These are phyloP conservation scores for Chlamydomonas sphaeroides DNA, from an alignment of 139 green algal species.

Conservation along the genomic window DNA sequence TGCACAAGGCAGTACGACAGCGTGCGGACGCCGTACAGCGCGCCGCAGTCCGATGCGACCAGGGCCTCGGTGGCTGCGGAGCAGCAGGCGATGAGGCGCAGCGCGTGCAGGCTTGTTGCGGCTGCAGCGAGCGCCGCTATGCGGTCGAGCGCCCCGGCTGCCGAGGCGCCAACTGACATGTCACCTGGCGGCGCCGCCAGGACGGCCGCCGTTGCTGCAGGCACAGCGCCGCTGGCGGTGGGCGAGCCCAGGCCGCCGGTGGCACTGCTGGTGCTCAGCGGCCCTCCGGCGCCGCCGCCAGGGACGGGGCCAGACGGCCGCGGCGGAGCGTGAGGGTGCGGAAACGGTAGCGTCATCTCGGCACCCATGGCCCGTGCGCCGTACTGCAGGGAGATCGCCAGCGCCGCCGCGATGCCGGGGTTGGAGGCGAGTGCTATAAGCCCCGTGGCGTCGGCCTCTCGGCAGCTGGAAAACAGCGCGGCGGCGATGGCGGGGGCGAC, in stretches of 20 bases:
- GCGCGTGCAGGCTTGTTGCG: background rate
- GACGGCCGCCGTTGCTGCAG: background rate
- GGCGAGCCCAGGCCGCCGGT: background rate
- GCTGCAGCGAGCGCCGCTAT: background rate
- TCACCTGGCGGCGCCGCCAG: too few relatives aligned
- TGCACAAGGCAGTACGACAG: conserved; percentile 9
- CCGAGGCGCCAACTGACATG: too few relatives aligned
- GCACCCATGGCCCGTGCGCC: background rate
- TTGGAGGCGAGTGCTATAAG: background rate
- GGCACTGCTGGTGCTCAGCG: too few relatives aligned
- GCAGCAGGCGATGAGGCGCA: background rate
- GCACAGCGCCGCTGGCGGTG: background rate
- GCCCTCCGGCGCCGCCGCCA: background rate
- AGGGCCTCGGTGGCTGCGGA: background rate
- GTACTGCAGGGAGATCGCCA: conserved; percentile 17
- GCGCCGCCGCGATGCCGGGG: conserved; percentile 8
- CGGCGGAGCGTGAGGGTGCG: background rate
- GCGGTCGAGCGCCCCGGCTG: background rate
- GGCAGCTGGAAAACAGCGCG: background rate
- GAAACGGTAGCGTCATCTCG: background rate
- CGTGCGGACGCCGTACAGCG: background rate
- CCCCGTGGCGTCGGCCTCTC: conserved; percentile 1
- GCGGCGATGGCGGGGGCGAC: background rate
- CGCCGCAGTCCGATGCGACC: conserved; percentile 7
- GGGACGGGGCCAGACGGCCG: background rate